Base-by-base conservation (phyloP, 768 basidiomycete species). In the Ramaria sp. region DNA sequence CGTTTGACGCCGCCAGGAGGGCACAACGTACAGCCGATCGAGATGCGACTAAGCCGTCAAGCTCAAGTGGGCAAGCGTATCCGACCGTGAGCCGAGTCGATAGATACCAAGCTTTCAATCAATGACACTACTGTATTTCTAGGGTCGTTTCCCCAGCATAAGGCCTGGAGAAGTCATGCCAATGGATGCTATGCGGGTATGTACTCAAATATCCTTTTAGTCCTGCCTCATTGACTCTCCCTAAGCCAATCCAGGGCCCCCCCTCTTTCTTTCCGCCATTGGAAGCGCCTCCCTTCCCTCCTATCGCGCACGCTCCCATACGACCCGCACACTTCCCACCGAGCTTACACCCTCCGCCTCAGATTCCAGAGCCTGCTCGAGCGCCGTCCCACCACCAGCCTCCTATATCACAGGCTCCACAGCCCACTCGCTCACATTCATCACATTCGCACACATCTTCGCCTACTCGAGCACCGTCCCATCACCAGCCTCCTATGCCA, bases 131-230 rank as follows among this genome's bases (percentile, higher is more conserved):
- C n/a, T n/a, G 17, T 31, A 7, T 39, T 33, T 50, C 33, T 22
- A 47, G 46, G 30, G 55, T 27, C 55, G 55, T 17, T 48, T 57
- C 31, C 55, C 55, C 19, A 57, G 55, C 37, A 48, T 57, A 33
- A 57, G 48, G 30, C 55, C 55, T n/a, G 55, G 55, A 37, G 46
- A 57, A 49, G 33, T 57, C 15, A 41, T 57, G 31, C 55, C 55
- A 9, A 15, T 10, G n/a, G 20, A 34, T 50, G 30, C 37, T 38
- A 33, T 57, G 17, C 19, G 47, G 55, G 55, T 57, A 27, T 19
- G 45, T 17, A 5, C 27, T 39, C 27, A 27, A 5, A 43, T n/a
- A 17, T 47, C 6, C 1, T 41, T 1, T 37, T n/a, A 15, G 15
- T n/a, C n/a, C 17, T 57, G 17, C n/a, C 22, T 20, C 3, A n/a